phyloP scores from a whole-genome alignment of 495 filamentous ascomycete species.

The Astrocystis sublimbata region DNA sequence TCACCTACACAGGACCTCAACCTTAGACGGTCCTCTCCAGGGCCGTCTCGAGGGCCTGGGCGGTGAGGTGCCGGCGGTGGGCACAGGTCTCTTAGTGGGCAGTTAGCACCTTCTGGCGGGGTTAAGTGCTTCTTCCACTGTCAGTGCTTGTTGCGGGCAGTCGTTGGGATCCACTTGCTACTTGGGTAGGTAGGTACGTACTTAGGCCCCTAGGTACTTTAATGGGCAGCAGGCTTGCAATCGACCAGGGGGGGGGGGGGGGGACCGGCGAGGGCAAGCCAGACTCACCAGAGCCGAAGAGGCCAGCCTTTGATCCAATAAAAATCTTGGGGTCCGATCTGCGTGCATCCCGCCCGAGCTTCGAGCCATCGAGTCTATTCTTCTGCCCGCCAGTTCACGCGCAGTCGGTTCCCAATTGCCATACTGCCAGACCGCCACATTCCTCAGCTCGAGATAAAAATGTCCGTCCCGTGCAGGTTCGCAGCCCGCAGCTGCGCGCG shows the following conservation, averaged over 20 bases:
- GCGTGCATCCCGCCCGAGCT: slow-evolving; percentile 22
- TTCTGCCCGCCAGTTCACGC: slow-evolving; percentile 22
- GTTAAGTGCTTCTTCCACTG: too few relatives aligned
- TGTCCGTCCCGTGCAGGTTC: slow-evolving; percentile 61
- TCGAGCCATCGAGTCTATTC: slow-evolving; percentile 16
- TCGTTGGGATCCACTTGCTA: too few relatives aligned
- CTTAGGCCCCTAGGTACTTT: too few relatives aligned
- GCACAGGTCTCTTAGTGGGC: slow-evolving; percentile 9
- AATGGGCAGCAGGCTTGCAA: too few relatives aligned
- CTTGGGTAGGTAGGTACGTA: too few relatives aligned
- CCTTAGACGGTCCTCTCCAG: too few relatives aligned
- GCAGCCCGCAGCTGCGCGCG: slow-evolving; percentile 62
- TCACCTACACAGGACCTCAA: too few relatives aligned
- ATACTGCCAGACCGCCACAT: slow-evolving; percentile 29
- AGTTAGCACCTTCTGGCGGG: too few relatives aligned
- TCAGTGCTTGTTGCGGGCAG: too few relatives aligned
- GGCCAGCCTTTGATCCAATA: slow-evolving; percentile 30
- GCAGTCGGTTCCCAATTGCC: slow-evolving; percentile 20
- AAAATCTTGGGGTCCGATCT: slow-evolving; percentile 29
- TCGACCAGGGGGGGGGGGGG: too few relatives aligned
- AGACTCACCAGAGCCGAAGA: too few relatives aligned
- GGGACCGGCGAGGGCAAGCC: slow-evolving; percentile 18
- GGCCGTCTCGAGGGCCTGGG: slow-evolving; percentile 34
- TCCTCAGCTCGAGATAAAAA: too few relatives aligned
- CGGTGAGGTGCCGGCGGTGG: slow-evolving; percentile 27